phyloP scores from a whole-genome alignment of 1,139 yeast species.

The Debaryomyces psychrophilus region DNA sequence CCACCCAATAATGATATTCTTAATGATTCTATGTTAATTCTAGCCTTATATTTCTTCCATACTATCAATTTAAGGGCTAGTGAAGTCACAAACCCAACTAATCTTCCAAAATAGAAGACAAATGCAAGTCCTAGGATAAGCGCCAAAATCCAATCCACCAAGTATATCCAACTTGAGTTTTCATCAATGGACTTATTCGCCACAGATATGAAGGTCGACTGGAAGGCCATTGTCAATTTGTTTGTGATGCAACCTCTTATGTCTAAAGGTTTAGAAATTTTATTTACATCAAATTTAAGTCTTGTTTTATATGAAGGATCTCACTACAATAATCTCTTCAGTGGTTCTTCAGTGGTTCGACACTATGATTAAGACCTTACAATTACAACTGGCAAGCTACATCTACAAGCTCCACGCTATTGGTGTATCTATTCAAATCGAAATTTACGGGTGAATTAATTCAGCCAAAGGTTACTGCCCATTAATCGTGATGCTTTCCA shows the following conservation, averaged over 20 bases:
- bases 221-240: constrained; percentile 23
- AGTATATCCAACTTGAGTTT: constrained; percentile 77
- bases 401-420: too few species aligned
- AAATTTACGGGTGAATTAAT: too few species aligned
- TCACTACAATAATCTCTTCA: not conserved
- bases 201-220: constrained; percentile 30
- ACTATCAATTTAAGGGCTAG: constrained; percentile 51
- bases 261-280: not conserved
- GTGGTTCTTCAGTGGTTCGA: not conserved
- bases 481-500: not conserved
- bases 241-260: not conserved
- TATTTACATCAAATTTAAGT: not conserved
- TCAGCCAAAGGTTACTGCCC: too few species aligned
- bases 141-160: constrained; percentile 79
- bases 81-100: constrained; percentile 66
- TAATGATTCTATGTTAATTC: constrained; percentile 69
- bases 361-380: not conserved
- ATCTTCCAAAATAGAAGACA: constrained; percentile 75
- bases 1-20: constrained; percentile 83
- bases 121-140: constrained; percentile 64
- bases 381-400: not conserved
- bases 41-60: constrained; percentile 64
- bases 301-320: constrained; percentile 1
- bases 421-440: too few species aligned
- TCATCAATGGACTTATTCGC: constrained; percentile 23